phyloP scores from a whole-genome alignment of 176 grass and related monocot species.

The Oryza rufipogon region DNA sequence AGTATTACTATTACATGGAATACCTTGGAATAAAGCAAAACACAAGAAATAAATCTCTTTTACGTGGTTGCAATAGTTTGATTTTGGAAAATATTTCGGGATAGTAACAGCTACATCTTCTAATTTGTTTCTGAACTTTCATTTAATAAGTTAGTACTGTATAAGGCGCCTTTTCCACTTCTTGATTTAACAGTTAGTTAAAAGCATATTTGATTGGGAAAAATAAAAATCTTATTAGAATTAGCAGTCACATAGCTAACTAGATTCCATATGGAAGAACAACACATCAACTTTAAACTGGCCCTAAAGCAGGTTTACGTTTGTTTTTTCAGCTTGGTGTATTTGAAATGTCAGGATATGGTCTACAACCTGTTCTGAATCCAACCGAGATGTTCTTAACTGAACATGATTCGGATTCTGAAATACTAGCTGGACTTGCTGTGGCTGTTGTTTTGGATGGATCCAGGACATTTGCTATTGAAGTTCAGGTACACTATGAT shows the following conservation, averaged over 20 bases:
- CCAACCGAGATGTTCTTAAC: conserved; percentile 91
- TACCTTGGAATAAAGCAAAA: not conserved
- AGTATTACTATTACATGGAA: not conserved
- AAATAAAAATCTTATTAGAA: not conserved
- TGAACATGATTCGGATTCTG: conserved; percentile 75
- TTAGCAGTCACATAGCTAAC: conserved; percentile 1
- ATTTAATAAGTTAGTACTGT: not conserved
- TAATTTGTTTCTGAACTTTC: not conserved
- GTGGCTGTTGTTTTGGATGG: conserved; percentile 88
- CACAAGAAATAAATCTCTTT: not conserved
- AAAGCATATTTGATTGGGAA: not conserved
- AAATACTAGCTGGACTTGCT: conserved; percentile 86
- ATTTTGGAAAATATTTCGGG: not conserved
- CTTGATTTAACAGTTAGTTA: not conserved
- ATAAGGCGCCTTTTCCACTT: not conserved
- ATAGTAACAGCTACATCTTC: not conserved
- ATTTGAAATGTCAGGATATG: conserved; percentile 88
- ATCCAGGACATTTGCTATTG: conserved; percentile 80
- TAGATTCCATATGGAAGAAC: not conserved
- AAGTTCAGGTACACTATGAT: conserved; percentile 84
- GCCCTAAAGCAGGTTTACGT: conserved; percentile 11
- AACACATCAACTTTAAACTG: not conserved
- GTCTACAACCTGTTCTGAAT: conserved; percentile 85
- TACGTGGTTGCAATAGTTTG: not conserved
- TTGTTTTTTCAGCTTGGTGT: conserved; percentile 75